phyloP scores from a whole-genome alignment of 2,329 filamentous ascomycete species.

The Beauveria rudraprayagi region DNA sequence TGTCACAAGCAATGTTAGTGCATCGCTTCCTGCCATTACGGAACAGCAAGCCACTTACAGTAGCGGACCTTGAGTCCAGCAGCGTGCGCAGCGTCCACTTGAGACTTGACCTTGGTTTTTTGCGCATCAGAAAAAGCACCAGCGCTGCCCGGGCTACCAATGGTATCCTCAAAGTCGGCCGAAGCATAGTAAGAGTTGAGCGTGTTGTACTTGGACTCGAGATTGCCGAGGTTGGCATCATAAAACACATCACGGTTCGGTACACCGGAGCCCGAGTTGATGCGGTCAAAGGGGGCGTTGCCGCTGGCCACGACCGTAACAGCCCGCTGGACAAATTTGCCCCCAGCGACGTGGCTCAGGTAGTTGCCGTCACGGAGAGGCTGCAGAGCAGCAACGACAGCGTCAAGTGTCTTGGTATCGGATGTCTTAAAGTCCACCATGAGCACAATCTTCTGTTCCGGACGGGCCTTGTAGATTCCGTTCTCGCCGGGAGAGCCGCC shows the following conservation, averaged over 20 bases:
- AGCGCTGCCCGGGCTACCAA: slow-evolving; percentile 11
- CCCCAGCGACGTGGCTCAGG: slow-evolving; percentile 45
- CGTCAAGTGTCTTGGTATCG: slow-evolving; percentile 14
- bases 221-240: slow-evolving; percentile 12
- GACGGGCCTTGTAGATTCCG: slow-evolving; percentile 50
- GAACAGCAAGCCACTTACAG: slow-evolving; percentile 6
- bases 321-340: slow-evolving; percentile 42
- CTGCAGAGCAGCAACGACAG: slow-evolving; percentile 32
- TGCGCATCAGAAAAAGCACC: slow-evolving; percentile 9
- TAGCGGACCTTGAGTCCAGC: slow-evolving; percentile 14
- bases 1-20: slow-evolving; percentile 1
- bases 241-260: slow-evolving; percentile 11
- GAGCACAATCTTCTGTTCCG: slow-evolving; percentile 48
- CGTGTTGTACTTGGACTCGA: slow-evolving; percentile 11
- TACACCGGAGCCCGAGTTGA: slow-evolving; percentile 11
- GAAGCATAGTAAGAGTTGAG: slow-evolving; percentile 14
- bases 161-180: slow-evolving; percentile 12
- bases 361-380: slow-evolving; percentile 52
- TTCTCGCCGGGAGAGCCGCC: slow-evolving; percentile 8
- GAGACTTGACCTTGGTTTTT: slow-evolving; percentile 9
- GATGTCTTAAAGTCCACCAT: slow-evolving; percentile 62
- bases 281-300: slow-evolving; percentile 23
- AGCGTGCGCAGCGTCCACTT: slow-evolving; percentile 12
- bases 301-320: slow-evolving; percentile 65
- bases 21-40: too few relatives aligned